These are phyloP conservation scores for Omphalotus olearius DNA, from an alignment of 1,284 basidiomycete species.

Conservation along the genomic window DNA sequence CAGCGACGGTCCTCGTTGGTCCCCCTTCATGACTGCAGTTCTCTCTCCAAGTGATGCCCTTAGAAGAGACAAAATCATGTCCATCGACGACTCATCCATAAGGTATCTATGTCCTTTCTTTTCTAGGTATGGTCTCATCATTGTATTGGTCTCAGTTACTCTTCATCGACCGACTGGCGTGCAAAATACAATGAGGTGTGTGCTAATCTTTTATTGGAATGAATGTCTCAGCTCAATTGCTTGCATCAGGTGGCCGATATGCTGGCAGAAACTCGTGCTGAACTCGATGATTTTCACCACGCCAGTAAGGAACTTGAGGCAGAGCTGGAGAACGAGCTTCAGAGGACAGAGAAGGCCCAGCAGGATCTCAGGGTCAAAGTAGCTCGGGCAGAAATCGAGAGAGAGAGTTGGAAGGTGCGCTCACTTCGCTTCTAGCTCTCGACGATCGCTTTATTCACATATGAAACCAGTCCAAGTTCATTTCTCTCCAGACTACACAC, in stretches of 20 bases:
- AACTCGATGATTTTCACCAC: constrained; percentile 88
- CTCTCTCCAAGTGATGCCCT: constrained; percentile 56
- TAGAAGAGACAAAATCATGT: constrained; percentile 53
- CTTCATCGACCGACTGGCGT: constrained; percentile 68
- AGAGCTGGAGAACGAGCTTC: constrained; percentile 86
- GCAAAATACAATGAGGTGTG: constrained; percentile 74
- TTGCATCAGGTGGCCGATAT: constrained; percentile 65
- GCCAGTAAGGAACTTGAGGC: constrained; percentile 92
- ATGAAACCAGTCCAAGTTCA: constrained; percentile 70
- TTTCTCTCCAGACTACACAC: constrained; percentile 85
- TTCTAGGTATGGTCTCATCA: constrained; percentile 8
- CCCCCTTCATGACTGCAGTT: constrained; percentile 56
- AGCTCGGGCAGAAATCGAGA: constrained; percentile 71
- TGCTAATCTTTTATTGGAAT: constrained; percentile 1
- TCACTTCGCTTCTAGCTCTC: constrained; percentile 15
- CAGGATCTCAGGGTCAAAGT: constrained; percentile 77
- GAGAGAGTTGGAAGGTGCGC: constrained; percentile 90
- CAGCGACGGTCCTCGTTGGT: not conserved
- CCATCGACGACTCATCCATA: constrained; percentile 59
- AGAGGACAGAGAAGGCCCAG: constrained; percentile 83
- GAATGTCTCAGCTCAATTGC: constrained; percentile 8
- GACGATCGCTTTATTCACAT: constrained; percentile 10
- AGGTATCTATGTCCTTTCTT: constrained; percentile 35
- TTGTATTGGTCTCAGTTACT: constrained; percentile 36
- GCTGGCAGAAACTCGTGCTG: constrained; percentile 79